Base-by-base conservation (phyloP, 169 alveolate genomes). In the Eimeria tenella region DNA sequence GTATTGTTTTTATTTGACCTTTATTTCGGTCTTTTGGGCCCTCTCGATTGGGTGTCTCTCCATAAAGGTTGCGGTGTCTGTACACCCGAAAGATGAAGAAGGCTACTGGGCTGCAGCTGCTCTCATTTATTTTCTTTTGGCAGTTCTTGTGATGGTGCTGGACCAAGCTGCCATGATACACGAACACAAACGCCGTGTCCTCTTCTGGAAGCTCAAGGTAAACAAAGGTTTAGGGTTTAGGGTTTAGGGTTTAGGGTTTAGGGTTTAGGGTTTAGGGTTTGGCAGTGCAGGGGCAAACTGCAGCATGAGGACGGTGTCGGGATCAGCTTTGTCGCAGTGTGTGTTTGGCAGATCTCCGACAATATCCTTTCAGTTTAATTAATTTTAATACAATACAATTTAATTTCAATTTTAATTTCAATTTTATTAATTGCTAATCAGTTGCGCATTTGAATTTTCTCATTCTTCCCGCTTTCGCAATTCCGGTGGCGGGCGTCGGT, bases 181-280 rank as follows among this genome's bases (percentile, higher is more conserved):
- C 9, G 86, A 75, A 31, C 13, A 31, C 49, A 50, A 31, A 31
- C 25, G 56, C 11, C 25, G 86, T 1, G 7, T 75, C 3, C 42
- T 31, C 25, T 75, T 75, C 17, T 75, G 86, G 86, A 75, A 75
- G 62, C 86, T 31, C 4, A 75, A 75, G 63, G 86, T 42, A 9
- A 75, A 15, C 17, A 1, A 21, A 2, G 42, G 42, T 2, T 2
- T 31, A 31, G 42, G 42, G 42, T 31, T 31, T 31, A 31, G 42
- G 42, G 42, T 31, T 31, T 31, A 31, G 42, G 42, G 42, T 31
- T 31, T 31, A 31, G 42, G 42, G 42, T 31, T 31, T 31, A 31
- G 42, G 42, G 42, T 31, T 31, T 31, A 31, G 42, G 42, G 42
- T 31, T 31, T 31, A 31, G 42, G 42, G 42, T 31, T 31, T 31